phyloP scores from a whole-genome alignment of 257 asterid genomes.

The Lantana camara region DNA sequence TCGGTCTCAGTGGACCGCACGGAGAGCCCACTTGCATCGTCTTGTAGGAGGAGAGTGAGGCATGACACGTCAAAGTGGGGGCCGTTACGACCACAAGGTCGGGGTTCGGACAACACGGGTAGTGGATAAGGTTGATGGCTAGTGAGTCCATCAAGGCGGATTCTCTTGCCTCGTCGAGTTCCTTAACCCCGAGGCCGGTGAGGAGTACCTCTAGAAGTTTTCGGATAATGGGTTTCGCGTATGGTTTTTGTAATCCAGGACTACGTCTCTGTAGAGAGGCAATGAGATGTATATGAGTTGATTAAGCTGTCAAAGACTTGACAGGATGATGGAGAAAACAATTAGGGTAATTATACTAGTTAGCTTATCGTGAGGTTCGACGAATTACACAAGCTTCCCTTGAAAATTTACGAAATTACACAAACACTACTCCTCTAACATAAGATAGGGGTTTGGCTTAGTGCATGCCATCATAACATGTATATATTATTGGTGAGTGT shows the following conservation, averaged over 20 bases:
- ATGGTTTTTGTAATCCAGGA: slow-evolving; percentile 47
- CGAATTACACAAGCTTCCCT: no score
- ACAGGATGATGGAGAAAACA: no score
- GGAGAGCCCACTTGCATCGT: slow-evolving; percentile 57
- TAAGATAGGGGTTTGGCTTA: no score
- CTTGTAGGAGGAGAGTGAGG: slow-evolving; percentile 60
- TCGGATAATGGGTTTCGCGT: slow-evolving; percentile 40
- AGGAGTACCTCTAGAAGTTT: slow-evolving; percentile 43
- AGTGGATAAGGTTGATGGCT: slow-evolving; percentile 38
- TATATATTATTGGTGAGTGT: no score
- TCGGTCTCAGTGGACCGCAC: slow-evolving; percentile 34
- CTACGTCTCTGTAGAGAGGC: slow-evolving; percentile 37
- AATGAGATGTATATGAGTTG: neutral
- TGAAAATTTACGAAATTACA: no score
- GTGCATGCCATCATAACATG: no score
- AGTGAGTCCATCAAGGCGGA: slow-evolving; percentile 43
- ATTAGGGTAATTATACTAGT: no score
- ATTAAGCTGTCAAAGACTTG: neutral
- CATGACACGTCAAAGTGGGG: slow-evolving; percentile 56
- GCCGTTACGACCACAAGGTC: slow-evolving; percentile 52
- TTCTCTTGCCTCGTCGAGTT: slow-evolving; percentile 37
- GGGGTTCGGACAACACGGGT: slow-evolving; percentile 51
- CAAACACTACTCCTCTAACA: no score
- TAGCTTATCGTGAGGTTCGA: no score
- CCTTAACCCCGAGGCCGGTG: slow-evolving; percentile 40